Evolutionary conservation across 257 asterid genomes (phyloP).

Genomic region (Solanum medicagineum): DNA sequence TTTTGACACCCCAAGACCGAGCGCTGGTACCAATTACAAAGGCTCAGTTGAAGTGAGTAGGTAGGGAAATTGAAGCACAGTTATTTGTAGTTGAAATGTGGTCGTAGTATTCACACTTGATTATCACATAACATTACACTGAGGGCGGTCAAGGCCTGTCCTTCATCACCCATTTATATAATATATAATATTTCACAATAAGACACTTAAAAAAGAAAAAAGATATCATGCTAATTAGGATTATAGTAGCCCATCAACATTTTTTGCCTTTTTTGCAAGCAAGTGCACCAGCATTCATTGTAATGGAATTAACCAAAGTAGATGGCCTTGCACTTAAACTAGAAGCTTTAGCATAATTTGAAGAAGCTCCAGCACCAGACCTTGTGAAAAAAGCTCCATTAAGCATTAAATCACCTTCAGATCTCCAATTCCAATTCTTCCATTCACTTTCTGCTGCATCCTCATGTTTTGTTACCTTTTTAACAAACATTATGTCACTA

Average conservation of each 20-base stretch:
- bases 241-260: constrained; percentile 20
- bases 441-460: constrained; percentile 53
- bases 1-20: no score
- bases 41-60: not conserved
- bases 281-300: constrained; percentile 49
- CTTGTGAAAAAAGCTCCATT: constrained; percentile 71
- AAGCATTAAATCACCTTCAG: constrained; percentile 70
- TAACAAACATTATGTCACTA: not conserved
- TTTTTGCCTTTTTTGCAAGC: constrained; percentile 47
- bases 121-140: not conserved
- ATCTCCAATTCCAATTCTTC: constrained; percentile 88
- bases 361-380: constrained; percentile 75
- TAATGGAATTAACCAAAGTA: constrained; percentile 46
- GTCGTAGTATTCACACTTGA: not conserved
- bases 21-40: not conserved
- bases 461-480: constrained; percentile 63
- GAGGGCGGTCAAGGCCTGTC: not conserved
- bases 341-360: constrained; percentile 87
- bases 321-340: constrained; percentile 84
- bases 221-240: not conserved
- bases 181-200: not conserved
- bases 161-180: not conserved
- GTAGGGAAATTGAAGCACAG: not conserved
- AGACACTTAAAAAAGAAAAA: not conserved
- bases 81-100: not conserved